Conservation (phyloP, 148 eudicot species). For the Hydrangea macrophylla region DNA sequence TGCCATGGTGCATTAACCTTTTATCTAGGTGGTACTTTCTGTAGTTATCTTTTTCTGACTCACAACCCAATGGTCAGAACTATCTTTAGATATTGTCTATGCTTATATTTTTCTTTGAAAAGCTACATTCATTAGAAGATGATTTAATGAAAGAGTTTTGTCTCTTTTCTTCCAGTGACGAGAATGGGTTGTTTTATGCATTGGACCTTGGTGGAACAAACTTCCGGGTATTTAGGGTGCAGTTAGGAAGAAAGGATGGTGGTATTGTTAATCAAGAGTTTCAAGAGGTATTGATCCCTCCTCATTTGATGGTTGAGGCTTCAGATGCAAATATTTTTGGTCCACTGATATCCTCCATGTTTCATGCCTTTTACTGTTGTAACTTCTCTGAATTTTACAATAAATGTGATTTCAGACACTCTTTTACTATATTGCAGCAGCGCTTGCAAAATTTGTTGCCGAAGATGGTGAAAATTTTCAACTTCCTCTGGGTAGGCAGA, state of each 20-base stretch:
- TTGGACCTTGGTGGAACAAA: slow-evolving; percentile 87
- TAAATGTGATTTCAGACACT: slow-evolving; percentile 46
- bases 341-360: not conserved
- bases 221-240: slow-evolving; percentile 67
- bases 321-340: slow-evolving; percentile 44
- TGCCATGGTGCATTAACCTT: not conserved
- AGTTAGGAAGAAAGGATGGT: slow-evolving; percentile 47
- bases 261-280: slow-evolving; percentile 58
- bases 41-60: too few relatives aligned
- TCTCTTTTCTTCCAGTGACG: slow-evolving; percentile 38
- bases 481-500: slow-evolving; percentile 45
- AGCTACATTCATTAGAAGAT: not conserved
- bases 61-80: too few relatives aligned
- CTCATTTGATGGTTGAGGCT: slow-evolving; percentile 60
- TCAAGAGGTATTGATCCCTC: slow-evolving; percentile 63
- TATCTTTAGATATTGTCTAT: not conserved
- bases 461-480: slow-evolving; percentile 47
- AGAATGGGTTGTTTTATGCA: slow-evolving; percentile 71
- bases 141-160: not conserved
- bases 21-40: not conserved
- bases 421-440: slow-evolving; percentile 65
- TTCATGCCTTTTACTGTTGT: not conserved
- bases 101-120: not conserved
- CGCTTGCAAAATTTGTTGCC: slow-evolving; percentile 58
- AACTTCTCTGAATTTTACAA: slow-evolving; percentile 11